phyloP scores from a whole-genome alignment of 2,329 filamentous ascomycete species.

The Macrophomina pseudophaseolina region DNA sequence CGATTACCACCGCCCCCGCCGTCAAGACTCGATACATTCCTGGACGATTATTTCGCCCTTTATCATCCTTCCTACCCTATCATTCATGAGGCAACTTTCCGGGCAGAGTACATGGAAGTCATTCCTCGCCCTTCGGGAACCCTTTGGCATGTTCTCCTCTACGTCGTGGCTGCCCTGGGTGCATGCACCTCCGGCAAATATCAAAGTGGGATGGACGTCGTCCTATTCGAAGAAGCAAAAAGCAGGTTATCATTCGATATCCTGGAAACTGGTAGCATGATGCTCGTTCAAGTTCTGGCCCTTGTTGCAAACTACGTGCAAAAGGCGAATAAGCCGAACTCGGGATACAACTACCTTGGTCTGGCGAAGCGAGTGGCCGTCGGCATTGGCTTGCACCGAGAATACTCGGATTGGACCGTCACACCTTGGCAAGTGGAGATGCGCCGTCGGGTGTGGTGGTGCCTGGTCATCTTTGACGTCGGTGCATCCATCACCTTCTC shows the following conservation, averaged over 20 bases:
- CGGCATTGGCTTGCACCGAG: slow-evolving; percentile 56
- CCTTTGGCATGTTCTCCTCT: slow-evolving; percentile 53
- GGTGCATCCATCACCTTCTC: slow-evolving; percentile 57
- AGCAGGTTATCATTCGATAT: slow-evolving; percentile 51
- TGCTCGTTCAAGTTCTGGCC: slow-evolving; percentile 54
- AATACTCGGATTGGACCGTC: slow-evolving; percentile 55
- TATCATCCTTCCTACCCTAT: slow-evolving; percentile 56
- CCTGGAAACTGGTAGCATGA: slow-evolving; percentile 56
- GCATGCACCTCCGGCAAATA: slow-evolving; percentile 51
- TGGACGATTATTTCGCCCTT: slow-evolving; percentile 54
- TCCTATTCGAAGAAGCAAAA: slow-evolving; percentile 55
- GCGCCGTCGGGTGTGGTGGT: slow-evolving; percentile 44
- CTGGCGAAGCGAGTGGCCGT: slow-evolving; percentile 56
- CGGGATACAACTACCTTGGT: slow-evolving; percentile 56
- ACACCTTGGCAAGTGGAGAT: slow-evolving; percentile 45
- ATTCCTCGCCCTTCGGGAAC: slow-evolving; percentile 48
- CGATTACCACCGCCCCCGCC: background rate
- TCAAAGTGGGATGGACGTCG: slow-evolving; percentile 50
- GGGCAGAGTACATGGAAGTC: slow-evolving; percentile 54
- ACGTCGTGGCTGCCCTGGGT: slow-evolving; percentile 53
- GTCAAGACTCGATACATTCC: slow-evolving; percentile 28
- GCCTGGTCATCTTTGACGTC: slow-evolving; percentile 53
- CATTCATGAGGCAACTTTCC: slow-evolving; percentile 54
- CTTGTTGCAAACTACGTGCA: slow-evolving; percentile 57
- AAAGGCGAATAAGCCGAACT: slow-evolving; percentile 58